These are phyloP conservation scores for Chlorencoelia australis DNA, from an alignment of 2,329 filamentous ascomycete genomes.

Conservation along the genomic window DNA sequence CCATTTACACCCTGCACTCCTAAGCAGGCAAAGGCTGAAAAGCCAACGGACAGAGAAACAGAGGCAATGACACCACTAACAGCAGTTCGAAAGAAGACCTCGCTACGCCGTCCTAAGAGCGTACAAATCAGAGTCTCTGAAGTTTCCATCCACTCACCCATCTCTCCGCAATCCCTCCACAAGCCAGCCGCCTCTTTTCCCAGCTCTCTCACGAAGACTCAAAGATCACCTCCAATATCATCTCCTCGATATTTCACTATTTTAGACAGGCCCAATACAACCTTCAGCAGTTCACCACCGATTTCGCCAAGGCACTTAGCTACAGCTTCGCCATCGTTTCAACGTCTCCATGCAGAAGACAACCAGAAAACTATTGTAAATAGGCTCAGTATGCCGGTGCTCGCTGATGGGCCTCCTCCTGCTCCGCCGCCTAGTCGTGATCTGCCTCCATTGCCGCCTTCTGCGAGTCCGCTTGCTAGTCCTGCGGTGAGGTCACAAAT, in stretches of 20 bases:
- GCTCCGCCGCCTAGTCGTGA: slow-evolving; percentile 26
- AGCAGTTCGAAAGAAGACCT: background rate
- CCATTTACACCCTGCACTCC: background rate
- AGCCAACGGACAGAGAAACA: background rate
- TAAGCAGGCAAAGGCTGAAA: slow-evolving; percentile 2
- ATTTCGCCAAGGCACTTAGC: no score
- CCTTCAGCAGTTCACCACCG: slow-evolving; percentile 2
- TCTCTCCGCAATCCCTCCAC: no score
- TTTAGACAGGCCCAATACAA: background rate
- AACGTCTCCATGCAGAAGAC: slow-evolving; percentile 6
- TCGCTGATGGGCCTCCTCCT: slow-evolving; percentile 24
- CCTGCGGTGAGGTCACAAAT: no score
- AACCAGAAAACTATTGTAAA: slow-evolving; percentile 10
- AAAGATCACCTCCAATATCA: background rate
- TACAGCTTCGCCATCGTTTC: no score
- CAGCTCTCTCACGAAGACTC: background rate
- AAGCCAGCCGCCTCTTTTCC: no score
- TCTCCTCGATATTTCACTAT: no score
- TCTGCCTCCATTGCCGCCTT: slow-evolving; percentile 24
- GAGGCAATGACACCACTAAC: slow-evolving; percentile 1
- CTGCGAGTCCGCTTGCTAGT: no score
- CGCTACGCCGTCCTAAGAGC: no score
- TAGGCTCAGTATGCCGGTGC: slow-evolving; percentile 19
- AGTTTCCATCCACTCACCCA: no score
- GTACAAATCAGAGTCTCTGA: no score